phyloP scores from a whole-genome alignment of 2,329 filamentous ascomycete genomes.

The Claviceps digitariae region DNA sequence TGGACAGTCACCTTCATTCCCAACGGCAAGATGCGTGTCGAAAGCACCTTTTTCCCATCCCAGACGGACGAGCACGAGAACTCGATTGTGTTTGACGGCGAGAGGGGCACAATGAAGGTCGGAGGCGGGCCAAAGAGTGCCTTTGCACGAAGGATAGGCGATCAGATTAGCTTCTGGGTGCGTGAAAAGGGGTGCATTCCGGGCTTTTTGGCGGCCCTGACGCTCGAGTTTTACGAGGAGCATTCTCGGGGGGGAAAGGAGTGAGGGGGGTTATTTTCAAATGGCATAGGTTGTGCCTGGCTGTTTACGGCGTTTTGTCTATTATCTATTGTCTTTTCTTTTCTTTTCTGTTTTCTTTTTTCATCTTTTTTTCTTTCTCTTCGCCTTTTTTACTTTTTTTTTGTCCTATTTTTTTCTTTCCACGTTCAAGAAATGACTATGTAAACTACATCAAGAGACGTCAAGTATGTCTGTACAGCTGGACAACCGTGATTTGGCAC shows the following conservation, averaged over 20 bases:
- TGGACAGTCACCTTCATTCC: slow-evolving; percentile 94
- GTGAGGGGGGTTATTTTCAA: background rate
- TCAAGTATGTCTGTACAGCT: background rate
- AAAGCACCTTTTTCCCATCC: slow-evolving; percentile 68
- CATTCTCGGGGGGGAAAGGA: slow-evolving; percentile 14
- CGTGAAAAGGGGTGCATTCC: slow-evolving; percentile 87
- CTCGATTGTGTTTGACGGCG: slow-evolving; percentile 75
- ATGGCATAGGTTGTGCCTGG: background rate
- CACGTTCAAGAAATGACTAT: background rate
- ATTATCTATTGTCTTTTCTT: background rate
- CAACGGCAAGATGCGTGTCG: slow-evolving; percentile 92
- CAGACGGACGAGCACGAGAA: slow-evolving; percentile 56
- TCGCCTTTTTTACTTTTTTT: background rate
- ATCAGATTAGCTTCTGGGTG: slow-evolving; percentile 91
- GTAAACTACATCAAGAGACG: background rate
- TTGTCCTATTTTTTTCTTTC: background rate
- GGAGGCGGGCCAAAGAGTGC: slow-evolving; percentile 74
- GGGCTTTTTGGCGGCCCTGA: slow-evolving; percentile 81
- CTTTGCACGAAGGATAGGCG: slow-evolving; percentile 74
- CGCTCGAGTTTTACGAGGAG: slow-evolving; percentile 84
- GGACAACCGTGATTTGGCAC: background rate
- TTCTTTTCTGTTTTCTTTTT: too few species aligned
- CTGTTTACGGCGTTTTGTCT: background rate
- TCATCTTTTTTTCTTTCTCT: background rate
- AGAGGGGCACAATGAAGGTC: slow-evolving; percentile 96